phyloP scores from a whole-genome alignment of 2,329 filamentous ascomycete genomes.

The Aspergillus felis region DNA sequence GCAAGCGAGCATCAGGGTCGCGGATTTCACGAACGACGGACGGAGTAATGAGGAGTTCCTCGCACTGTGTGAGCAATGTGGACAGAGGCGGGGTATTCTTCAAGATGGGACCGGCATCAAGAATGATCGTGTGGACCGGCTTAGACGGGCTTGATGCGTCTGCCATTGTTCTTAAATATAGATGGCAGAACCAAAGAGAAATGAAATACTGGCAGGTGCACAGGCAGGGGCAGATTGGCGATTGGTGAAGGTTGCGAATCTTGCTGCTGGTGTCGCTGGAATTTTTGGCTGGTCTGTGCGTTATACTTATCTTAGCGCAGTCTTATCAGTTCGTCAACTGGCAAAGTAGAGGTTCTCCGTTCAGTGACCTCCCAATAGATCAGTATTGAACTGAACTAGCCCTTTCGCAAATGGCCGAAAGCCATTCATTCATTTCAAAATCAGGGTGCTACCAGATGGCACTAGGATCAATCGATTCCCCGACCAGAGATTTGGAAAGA shows the following conservation, averaged over 20 bases:
- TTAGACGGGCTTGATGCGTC: constrained; percentile 45
- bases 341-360: background rate
- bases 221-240: background rate
- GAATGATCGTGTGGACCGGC: constrained; percentile 74
- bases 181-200: background rate
- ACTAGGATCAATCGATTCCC: no score
- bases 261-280: constrained; percentile 6
- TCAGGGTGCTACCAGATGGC: no score
- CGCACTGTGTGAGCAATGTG: constrained; percentile 71
- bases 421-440: no score
- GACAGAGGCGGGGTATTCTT: constrained; percentile 86
- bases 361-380: no score
- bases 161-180: constrained; percentile 15
- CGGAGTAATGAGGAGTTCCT: constrained; percentile 76
- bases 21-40: constrained; percentile 83
- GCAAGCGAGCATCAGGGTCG: constrained; percentile 72
- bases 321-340: background rate
- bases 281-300: constrained; percentile 37
- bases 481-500: no score
- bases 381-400: background rate
- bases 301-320: constrained; percentile 36
- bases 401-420: background rate
- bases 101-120: constrained; percentile 90
- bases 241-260: constrained; percentile 8
- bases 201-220: background rate